Evolutionary conservation across 139 green algal species (phyloP).

Genomic region (Marvania coccoides): DNA sequence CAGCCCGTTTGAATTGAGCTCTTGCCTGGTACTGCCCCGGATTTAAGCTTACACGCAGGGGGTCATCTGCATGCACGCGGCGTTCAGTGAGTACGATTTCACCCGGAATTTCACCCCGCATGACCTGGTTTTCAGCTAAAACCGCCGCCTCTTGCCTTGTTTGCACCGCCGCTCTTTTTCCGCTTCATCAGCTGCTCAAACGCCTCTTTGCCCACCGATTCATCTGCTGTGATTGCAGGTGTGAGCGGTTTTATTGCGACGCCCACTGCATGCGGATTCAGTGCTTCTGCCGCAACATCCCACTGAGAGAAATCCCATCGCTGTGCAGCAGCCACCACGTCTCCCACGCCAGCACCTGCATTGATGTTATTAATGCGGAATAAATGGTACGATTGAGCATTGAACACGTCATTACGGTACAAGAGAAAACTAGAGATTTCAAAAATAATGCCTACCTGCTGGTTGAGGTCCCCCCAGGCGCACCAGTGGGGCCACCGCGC

Average conservation of each 20-base stretch:
- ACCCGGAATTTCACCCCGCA: neutral
- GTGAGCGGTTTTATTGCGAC: slow-evolving; percentile 39
- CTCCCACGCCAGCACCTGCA: slow-evolving; percentile 9
- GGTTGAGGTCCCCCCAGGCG: neutral
- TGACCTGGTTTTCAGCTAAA: neutral
- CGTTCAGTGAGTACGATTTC: no score
- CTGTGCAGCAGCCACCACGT: slow-evolving; percentile 3
- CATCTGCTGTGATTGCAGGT: neutral
- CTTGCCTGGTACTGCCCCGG: no score
- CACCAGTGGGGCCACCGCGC: slow-evolving; percentile 21
- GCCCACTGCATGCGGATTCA: slow-evolving; percentile 48
- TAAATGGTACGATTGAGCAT: neutral
- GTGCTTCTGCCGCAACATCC: slow-evolving; percentile 32
- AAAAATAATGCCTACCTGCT: slow-evolving; percentile 8
- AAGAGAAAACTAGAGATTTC: neutral
- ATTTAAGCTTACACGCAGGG: no score
- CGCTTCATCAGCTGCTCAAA: slow-evolving; percentile 27
- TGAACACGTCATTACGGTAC: neutral
- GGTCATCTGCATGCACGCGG: no score
- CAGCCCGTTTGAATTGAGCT: no score
- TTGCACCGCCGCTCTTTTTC: neutral
- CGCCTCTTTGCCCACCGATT: slow-evolving; percentile 13
- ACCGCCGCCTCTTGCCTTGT: slow-evolving; percentile 2
- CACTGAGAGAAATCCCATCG: slow-evolving; percentile 37
- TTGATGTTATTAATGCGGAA: neutral